Evolutionary conservation across 2,329 filamentous ascomycete species (phyloP).

Genomic region (Botrytis porri): DNA sequence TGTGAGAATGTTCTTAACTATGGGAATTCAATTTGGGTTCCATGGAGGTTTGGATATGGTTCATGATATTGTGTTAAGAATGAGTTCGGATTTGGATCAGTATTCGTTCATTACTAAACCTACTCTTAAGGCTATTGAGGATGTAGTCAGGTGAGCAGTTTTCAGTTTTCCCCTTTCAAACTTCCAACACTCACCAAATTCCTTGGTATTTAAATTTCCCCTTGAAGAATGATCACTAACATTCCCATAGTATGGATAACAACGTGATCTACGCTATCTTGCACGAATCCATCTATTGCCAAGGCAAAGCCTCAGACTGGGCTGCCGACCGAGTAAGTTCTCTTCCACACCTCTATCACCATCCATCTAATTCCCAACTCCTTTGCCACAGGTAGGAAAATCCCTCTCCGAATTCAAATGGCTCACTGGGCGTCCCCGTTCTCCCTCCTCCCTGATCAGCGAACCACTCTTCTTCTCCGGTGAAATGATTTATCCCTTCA

Average conservation of each 20-base stretch:
- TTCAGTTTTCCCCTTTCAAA: background rate
- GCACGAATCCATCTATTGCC: constrained; percentile 86
- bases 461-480: constrained; percentile 75
- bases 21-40: constrained; percentile 75
- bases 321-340: constrained; percentile 56
- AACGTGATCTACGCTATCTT: constrained; percentile 41
- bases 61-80: constrained; percentile 70
- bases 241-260: background rate
- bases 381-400: background rate
- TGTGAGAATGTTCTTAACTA: constrained; percentile 68
- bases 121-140: constrained; percentile 67
- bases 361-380: background rate
- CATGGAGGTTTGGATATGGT: constrained; percentile 74
- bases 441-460: constrained; percentile 40
- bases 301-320: constrained; percentile 67
- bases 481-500: constrained; percentile 87
- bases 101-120: constrained; percentile 74
- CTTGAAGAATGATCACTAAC: background rate
- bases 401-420: constrained; percentile 39
- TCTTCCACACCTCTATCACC: background rate
- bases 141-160: constrained; percentile 38
- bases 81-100: constrained; percentile 69
- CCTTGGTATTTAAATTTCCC: background rate
- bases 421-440: constrained; percentile 38
- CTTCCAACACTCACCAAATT: background rate